A percentile compares a stretch with the other conserved stretches of the same genome.
Evolutionary conservation across 2,329 filamentous ascomycete species (phyloP).

Genomic region (Phialophora tarda): DNA sequence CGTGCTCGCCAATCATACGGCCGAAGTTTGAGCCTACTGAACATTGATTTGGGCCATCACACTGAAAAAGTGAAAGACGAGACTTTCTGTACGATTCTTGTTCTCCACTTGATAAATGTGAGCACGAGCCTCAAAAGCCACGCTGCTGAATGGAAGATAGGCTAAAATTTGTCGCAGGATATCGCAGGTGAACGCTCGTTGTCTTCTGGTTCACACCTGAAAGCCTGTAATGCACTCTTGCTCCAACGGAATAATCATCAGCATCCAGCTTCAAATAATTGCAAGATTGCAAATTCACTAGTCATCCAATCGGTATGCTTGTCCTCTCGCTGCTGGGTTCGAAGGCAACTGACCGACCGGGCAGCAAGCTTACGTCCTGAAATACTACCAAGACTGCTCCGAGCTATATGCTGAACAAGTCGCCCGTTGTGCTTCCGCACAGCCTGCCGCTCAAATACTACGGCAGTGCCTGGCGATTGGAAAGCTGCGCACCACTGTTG

Average conservation of each 20-base stretch:
- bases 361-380: constrained; percentile 7
- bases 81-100: constrained; percentile 10
- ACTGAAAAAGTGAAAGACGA: constrained; percentile 6
- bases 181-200: constrained; percentile 7
- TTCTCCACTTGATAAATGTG: constrained; percentile 15
- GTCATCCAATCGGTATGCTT: constrained; percentile 11
- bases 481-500: constrained; percentile 1
- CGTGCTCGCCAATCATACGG: constrained; percentile 2
- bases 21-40: constrained; percentile 2
- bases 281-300: constrained; percentile 11
- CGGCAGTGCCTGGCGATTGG: not conserved
- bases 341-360: not conserved
- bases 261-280: not conserved
- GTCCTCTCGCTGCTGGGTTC: no score
- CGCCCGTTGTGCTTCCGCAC: constrained; percentile 9
- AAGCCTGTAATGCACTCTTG: constrained; percentile 4
- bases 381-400: constrained; percentile 3
- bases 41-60: not conserved
- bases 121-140: not conserved
- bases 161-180: not conserved
- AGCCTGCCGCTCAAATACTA: not conserved
- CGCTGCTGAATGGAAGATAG: not conserved
- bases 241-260: not conserved
- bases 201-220: constrained; percentile 10
- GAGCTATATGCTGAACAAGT: constrained; percentile 7